These are phyloP conservation scores for Xylariomycetidae sp. DNA, from an alignment of 2,329 filamentous ascomycete genomes.

Conservation along the genomic window DNA sequence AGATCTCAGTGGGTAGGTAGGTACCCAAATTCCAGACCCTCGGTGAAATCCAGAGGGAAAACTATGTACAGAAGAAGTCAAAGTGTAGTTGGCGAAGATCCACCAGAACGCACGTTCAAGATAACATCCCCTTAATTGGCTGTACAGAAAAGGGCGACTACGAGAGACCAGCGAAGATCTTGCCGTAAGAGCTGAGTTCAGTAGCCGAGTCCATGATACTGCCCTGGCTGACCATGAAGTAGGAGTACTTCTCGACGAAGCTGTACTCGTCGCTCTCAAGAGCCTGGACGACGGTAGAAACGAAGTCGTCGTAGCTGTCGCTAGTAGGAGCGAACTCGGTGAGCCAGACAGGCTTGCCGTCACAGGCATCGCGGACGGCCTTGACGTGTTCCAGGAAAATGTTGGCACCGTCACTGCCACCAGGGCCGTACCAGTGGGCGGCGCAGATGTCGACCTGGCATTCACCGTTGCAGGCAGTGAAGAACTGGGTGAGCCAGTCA, in stretches of 20 bases:
- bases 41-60: too few species aligned
- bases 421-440: conserved; percentile 58
- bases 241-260: conserved; percentile 51
- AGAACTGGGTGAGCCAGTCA: conserved; percentile 48
- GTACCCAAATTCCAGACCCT: too few species aligned
- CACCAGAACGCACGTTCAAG: too few species aligned
- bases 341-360: conserved; percentile 51
- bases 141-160: too few species aligned
- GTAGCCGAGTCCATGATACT: conserved; percentile 34
- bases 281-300: conserved; percentile 40
- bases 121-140: too few species aligned
- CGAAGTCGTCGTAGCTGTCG: conserved; percentile 40
- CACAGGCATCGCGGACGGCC: conserved; percentile 38
- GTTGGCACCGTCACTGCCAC: conserved; percentile 32
- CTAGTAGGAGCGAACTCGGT: conserved; percentile 57
- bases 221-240: conserved; percentile 45
- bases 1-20: too few species aligned
- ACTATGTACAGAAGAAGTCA: too few species aligned
- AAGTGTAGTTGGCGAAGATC: too few species aligned
- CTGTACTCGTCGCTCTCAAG: conserved; percentile 40
- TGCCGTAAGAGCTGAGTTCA: conserved; percentile 40
- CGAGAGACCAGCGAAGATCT: conserved; percentile 42
- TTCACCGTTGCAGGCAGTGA: conserved; percentile 41
- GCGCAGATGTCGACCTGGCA: conserved; percentile 56
- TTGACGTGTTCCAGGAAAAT: conserved; percentile 51